Base-by-base conservation (phyloP, 2,329 filamentous ascomycete species). In the Colletotrichum sp. region DNA sequence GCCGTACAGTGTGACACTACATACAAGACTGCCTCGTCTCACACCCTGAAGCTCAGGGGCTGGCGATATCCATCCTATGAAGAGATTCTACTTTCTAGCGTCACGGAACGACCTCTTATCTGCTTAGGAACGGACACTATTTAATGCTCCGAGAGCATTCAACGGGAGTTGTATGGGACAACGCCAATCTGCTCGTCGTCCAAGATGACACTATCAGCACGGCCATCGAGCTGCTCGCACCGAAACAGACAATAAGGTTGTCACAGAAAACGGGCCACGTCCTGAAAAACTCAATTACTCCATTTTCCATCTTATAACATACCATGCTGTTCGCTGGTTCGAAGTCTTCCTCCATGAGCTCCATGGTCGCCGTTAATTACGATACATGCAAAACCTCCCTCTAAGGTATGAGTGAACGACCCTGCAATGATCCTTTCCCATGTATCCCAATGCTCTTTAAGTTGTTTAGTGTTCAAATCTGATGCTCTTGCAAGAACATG, bases 401-500 rank as follows among this genome's bases (percentile, higher is more conserved):
- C n/a, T 24, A 43, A 43, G 24, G 18, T 43, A 36, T 9, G 57
- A 34, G 12, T 21, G 27, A 34, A 34, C 13, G n/a, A 13, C 27
- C 7, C 15, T 21, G 18, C 18, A 34, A 36, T 33, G 27, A n/a
- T 21, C 15, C 57, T 21, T 21, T 31, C n/a, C 57, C 29, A 21
- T 21, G 34, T 18, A 62, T 27, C 13, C 18, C 34, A n/a, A 33
- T 18, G 8, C 16, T 62, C 59, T 59, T 77, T 31, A 1, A 31
- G 16, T 16, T 15, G 12, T 21, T 7, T 6, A 33, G 7, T n/a
- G 18, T 34, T 34, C n/a, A 61, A 24, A 80, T 38, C 55, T 76
- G 73, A 58, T 79, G 75, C 70, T 83, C 78, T 43, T 76, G 77
- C 6, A 83, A 73, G 15, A 82, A 73, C 2, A 80, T 38, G 11